Evolutionary conservation across 805 yeast species (phyloP).

Genomic region (Spathaspora girioi): DNA sequence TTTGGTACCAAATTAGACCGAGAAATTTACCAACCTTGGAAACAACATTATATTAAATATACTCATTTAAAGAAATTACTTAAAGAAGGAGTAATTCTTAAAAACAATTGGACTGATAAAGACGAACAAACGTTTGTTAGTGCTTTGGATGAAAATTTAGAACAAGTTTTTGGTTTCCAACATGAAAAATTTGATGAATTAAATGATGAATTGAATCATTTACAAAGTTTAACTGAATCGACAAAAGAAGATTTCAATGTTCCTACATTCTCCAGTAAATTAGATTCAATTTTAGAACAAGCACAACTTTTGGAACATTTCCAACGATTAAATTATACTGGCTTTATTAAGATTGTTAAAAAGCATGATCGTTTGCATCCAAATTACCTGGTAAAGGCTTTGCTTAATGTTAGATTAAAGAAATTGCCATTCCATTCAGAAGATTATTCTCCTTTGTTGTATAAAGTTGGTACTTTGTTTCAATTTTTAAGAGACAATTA

Average conservation of each 20-base stretch:
- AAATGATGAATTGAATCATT: slow-evolving; percentile 55
- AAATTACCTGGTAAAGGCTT: slow-evolving; percentile 83
- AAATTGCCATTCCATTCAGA: slow-evolving; percentile 90
- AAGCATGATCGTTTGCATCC: slow-evolving; percentile 93
- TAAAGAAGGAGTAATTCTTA: slow-evolving; percentile 59
- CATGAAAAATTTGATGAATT: slow-evolving; percentile 63
- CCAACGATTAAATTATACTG: slow-evolving; percentile 89
- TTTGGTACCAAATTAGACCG: slow-evolving; percentile 80
- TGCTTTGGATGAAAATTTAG: slow-evolving; percentile 64
- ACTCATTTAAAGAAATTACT: slow-evolving; percentile 60
- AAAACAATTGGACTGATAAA: slow-evolving; percentile 58
- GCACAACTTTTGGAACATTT: slow-evolving; percentile 88
- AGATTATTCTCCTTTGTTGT: slow-evolving; percentile 87
- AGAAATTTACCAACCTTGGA: slow-evolving; percentile 90
- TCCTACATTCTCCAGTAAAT: slow-evolving; percentile 54
- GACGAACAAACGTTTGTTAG: slow-evolving; percentile 71
- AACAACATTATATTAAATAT: slow-evolving; percentile 63
- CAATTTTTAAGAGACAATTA: slow-evolving; percentile 76
- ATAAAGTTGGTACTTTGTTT: slow-evolving; percentile 77
- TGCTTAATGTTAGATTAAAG: slow-evolving; percentile 82
- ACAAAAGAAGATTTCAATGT: slow-evolving; percentile 48
- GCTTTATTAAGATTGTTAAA: slow-evolving; percentile 90
- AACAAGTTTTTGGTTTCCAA: slow-evolving; percentile 75
- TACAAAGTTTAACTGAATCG: slow-evolving; percentile 57
- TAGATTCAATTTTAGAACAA: slow-evolving; percentile 69